Conservation (phyloP, 2,329 filamentous ascomycete species). For the Amesomyces nigricolor region DNA sequence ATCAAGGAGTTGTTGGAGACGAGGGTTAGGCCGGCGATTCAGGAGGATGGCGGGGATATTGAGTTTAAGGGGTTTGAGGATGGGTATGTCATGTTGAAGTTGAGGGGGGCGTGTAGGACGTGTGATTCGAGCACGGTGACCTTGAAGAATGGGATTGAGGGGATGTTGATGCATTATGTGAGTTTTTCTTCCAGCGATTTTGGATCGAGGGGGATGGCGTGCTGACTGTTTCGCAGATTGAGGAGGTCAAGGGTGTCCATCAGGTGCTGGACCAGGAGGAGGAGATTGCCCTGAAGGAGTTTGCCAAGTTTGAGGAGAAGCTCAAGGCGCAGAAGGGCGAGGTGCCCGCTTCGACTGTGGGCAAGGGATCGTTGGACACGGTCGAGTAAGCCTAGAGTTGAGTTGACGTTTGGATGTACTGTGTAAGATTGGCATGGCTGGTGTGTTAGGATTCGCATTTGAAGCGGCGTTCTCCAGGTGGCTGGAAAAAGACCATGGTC, state of each 20-base stretch:
- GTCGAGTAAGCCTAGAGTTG: too few species aligned
- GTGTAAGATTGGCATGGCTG: neutral
- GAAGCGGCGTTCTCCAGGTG: too few species aligned
- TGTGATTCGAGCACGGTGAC: constrained; percentile 97
- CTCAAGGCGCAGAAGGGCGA: constrained; percentile 49
- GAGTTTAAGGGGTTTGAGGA: constrained; percentile 87
- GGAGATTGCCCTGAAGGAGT: constrained; percentile 78
- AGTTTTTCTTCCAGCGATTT: constrained; percentile 36
- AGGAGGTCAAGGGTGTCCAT: constrained; percentile 88
- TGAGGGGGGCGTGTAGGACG: constrained; percentile 87
- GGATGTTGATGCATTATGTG: constrained; percentile 95
- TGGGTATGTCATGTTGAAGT: constrained; percentile 77
- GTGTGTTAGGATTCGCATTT: too few species aligned
- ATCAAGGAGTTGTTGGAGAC: constrained; percentile 98
- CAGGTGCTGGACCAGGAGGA: constrained; percentile 91
- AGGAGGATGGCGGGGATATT: constrained; percentile 96
- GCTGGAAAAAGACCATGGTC: too few species aligned
- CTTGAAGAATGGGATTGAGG: constrained; percentile 95
- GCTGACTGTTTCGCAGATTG: constrained; percentile 55
- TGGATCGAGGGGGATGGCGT: neutral
- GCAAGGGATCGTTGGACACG: constrained; percentile 36
- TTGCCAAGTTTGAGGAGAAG: constrained; percentile 92
- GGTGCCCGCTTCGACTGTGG: constrained; percentile 34
- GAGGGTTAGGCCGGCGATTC: constrained; percentile 87
- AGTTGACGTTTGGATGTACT: too few species aligned